Evolutionary conservation across 805 yeast genomes (phyloP).

Genomic region (Metschnikowia baotianmanensis): DNA sequence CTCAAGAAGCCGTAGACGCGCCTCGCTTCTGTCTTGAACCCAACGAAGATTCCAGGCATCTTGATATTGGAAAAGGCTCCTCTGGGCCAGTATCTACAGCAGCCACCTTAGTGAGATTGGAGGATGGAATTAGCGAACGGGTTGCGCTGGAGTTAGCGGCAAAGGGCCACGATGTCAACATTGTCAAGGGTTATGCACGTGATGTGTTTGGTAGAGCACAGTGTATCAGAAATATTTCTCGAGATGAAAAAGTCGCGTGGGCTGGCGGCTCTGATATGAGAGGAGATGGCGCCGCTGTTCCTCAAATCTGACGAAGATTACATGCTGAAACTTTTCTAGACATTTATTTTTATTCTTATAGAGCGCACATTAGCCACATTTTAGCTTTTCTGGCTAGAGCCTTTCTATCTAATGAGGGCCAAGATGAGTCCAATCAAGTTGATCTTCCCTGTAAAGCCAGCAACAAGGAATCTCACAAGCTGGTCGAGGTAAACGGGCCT

Average conservation of each 20-base stretch:
- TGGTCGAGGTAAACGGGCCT: slow-evolving; percentile 15
- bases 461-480: slow-evolving; percentile 14
- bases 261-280: slow-evolving; percentile 77
- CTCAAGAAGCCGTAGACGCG: slow-evolving; percentile 73
- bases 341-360: too few relatives aligned
- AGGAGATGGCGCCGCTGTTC: slow-evolving; percentile 81
- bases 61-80: slow-evolving; percentile 56
- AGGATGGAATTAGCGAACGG: slow-evolving; percentile 55
- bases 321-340: too few relatives aligned
- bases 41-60: slow-evolving; percentile 35
- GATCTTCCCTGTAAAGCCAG: slow-evolving; percentile 14
- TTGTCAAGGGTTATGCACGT: slow-evolving; percentile 43
- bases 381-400: background rate
- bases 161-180: slow-evolving; percentile 57
- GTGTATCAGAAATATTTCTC: slow-evolving; percentile 51
- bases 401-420: slow-evolving; percentile 7
- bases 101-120: slow-evolving; percentile 58
- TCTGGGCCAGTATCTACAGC: slow-evolving; percentile 63
- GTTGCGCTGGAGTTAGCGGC: slow-evolving; percentile 45
- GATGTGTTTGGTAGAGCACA: slow-evolving; percentile 68
- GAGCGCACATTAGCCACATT: too few relatives aligned
- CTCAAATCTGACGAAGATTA: slow-evolving; percentile 39
- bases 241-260: slow-evolving; percentile 46
- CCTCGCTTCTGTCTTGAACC: slow-evolving; percentile 70
- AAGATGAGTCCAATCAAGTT: slow-evolving; percentile 12